These are phyloP conservation scores for Polymyxa betae DNA, from an alignment of 208 protist species.

Conservation along the genomic window DNA sequence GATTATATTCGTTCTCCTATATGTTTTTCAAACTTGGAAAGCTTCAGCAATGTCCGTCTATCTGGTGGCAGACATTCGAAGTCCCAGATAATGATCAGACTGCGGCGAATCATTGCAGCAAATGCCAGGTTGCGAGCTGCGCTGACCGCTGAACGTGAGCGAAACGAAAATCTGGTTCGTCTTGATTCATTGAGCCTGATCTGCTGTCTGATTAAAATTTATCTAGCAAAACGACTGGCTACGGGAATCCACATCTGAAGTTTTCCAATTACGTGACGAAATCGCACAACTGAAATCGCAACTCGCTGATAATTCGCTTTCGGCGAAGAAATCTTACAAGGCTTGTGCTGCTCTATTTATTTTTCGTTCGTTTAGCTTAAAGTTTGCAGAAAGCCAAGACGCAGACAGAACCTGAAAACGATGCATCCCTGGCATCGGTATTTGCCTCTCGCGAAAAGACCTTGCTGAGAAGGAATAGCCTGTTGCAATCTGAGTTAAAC, in stretches of 20 bases:
- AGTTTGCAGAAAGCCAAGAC: too few species aligned
- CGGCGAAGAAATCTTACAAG: neutral
- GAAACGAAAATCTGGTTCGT: neutral
- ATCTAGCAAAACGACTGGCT: neutral
- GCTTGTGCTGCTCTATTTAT: too few species aligned
- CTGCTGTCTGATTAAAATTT: neutral
- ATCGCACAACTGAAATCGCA: neutral
- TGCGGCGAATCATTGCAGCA: constrained; percentile 8
- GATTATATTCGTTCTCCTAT: neutral
- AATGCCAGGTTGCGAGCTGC: neutral
- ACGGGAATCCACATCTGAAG: neutral
- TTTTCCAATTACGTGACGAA: neutral
- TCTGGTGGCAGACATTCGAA: neutral
- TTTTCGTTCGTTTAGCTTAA: too few species aligned
- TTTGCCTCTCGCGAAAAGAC: too few species aligned
- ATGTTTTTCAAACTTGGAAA: neutral
- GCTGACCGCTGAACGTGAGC: neutral
- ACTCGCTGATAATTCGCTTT: neutral
- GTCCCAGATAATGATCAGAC: neutral
- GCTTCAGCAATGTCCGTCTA: neutral
- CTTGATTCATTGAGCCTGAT: too few species aligned
- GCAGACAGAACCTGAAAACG: too few species aligned
- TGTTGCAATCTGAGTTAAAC: too few species aligned
- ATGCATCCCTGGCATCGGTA: too few species aligned
- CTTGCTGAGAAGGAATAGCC: too few species aligned